phyloP scores from a whole-genome alignment of 2,329 filamentous ascomycete genomes.

The Cercospora sp. region DNA sequence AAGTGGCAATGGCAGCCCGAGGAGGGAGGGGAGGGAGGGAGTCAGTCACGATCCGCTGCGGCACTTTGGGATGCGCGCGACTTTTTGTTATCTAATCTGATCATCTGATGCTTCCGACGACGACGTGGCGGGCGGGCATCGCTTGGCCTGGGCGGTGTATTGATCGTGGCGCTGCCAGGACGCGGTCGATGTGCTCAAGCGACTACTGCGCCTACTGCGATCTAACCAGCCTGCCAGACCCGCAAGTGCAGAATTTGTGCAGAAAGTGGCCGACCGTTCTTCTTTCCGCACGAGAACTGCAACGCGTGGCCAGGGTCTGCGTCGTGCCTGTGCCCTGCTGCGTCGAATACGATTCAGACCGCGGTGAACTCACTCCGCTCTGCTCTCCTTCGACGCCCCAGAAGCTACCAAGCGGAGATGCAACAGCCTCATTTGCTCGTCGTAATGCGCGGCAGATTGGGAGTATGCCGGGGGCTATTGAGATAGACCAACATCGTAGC shows the following conservation, averaged over 20 bases:
- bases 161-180: neutral
- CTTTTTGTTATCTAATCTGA: conserved; percentile 11
- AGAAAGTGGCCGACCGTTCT: neutral
- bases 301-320: neutral
- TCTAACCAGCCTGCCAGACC: neutral
- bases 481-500: neutral
- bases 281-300: neutral
- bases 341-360: neutral
- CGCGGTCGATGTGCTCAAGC: neutral
- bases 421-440: neutral
- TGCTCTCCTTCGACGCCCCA: neutral
- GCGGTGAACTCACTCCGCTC: neutral
- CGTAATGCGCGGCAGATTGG: neutral
- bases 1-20: neutral
- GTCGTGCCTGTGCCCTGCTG: neutral
- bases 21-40: neutral
- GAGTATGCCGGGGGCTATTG: neutral
- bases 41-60: neutral
- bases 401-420: neutral
- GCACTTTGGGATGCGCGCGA: conserved; percentile 3
- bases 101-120: neutral
- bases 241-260: neutral
- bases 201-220: neutral
- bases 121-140: neutral
- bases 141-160: conserved; percentile 3